phyloP scores from a whole-genome alignment of 768 basidiomycete species.

The Plicaturopsis crispa region DNA sequence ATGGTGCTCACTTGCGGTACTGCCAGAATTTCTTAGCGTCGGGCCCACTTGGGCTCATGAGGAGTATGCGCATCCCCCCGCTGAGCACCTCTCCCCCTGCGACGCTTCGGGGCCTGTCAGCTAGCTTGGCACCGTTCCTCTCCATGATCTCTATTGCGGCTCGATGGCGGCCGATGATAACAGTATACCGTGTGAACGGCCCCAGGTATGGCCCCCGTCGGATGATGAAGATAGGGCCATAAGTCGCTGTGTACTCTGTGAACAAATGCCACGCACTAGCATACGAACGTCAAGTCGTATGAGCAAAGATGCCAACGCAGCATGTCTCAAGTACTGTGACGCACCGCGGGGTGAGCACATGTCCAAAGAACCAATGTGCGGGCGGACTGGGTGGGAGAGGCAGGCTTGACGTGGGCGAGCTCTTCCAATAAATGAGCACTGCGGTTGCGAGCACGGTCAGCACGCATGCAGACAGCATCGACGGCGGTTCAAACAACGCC shows the following conservation, averaged over 20 bases:
- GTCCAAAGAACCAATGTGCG: slow-evolving; percentile 30
- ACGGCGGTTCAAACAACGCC: too few relatives aligned
- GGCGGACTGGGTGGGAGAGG: slow-evolving; percentile 33
- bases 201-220: slow-evolving; percentile 41
- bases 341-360: slow-evolving; percentile 33
- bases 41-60: slow-evolving; percentile 54
- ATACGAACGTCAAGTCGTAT: not conserved
- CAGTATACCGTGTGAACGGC: slow-evolving; percentile 23
- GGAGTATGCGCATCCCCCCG: slow-evolving; percentile 48
- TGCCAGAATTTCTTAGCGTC: slow-evolving; percentile 30
- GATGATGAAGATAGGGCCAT: slow-evolving; percentile 54
- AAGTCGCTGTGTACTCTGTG: slow-evolving; percentile 51
- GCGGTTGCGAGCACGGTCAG: too few relatives aligned
- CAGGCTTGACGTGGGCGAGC: not conserved
- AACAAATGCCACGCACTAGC: slow-evolving; percentile 42
- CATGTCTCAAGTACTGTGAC: slow-evolving; percentile 5
- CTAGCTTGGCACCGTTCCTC: slow-evolving; percentile 49
- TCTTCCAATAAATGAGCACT: too few relatives aligned
- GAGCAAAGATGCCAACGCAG: not conserved
- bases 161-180: slow-evolving; percentile 43
- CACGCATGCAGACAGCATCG: too few relatives aligned
- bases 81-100: slow-evolving; percentile 54
- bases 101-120: slow-evolving; percentile 47
- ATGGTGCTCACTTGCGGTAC: not conserved
- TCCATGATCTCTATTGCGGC: slow-evolving; percentile 64